Conservation (phyloP, 2,329 filamentous ascomycete genomes). For the Aspergillus uvarum region DNA sequence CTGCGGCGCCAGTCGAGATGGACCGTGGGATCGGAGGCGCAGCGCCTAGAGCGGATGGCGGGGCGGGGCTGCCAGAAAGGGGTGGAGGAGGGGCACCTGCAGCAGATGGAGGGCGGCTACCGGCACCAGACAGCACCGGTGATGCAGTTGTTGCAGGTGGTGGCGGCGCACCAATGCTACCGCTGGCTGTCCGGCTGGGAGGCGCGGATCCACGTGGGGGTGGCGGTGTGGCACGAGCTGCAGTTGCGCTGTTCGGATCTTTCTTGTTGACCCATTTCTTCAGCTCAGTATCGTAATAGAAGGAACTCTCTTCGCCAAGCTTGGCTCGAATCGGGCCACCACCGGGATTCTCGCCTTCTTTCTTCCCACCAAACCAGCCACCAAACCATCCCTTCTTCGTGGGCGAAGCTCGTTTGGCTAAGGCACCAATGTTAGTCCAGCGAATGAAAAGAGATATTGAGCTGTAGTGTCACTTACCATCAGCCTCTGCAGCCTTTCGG, state of each 20-base stretch:
- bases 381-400: slow-evolving; percentile 62
- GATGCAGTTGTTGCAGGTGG: slow-evolving; percentile 23
- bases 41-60: slow-evolving; percentile 26
- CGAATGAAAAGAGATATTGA: neutral
- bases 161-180: slow-evolving; percentile 55
- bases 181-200: slow-evolving; percentile 54
- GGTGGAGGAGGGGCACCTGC: slow-evolving; percentile 28
- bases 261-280: slow-evolving; percentile 99
- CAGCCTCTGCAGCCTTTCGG: slow-evolving; percentile 73
- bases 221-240: slow-evolving; percentile 68
- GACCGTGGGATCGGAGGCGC: slow-evolving; percentile 37
- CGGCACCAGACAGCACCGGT: slow-evolving; percentile 21
- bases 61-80: slow-evolving; percentile 33
- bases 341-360: slow-evolving; percentile 48
- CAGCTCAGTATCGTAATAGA: slow-evolving; percentile 92
- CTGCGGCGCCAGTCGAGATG: slow-evolving; percentile 37
- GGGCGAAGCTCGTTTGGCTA: slow-evolving; percentile 38
- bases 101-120: slow-evolving; percentile 36
- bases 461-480: slow-evolving; percentile 47
- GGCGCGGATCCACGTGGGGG: slow-evolving; percentile 65
- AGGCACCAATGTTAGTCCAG: slow-evolving; percentile 49
- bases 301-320: slow-evolving; percentile 86
- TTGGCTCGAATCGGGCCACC: slow-evolving; percentile 78
- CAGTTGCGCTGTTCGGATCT: slow-evolving; percentile 62
- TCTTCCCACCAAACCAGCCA: slow-evolving; percentile 75